Evolutionary conservation across 2,329 filamentous ascomycete species (phyloP).

Genomic region (Stylonectria norvegica): DNA sequence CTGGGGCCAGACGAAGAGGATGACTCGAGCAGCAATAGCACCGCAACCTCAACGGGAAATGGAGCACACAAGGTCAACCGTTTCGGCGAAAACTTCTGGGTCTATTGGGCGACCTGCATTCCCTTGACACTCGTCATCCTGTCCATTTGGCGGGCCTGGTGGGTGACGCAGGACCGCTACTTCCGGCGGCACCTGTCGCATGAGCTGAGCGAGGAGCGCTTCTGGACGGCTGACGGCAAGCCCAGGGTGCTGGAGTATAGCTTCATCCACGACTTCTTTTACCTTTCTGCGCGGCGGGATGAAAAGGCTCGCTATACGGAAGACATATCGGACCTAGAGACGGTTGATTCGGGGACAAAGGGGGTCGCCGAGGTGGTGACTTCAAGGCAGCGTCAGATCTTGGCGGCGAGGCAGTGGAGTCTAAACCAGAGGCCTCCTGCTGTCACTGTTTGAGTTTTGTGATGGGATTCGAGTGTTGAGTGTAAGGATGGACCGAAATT

Average conservation of each 20-base stretch:
- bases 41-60: too few species aligned
- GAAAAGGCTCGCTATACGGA: conserved; percentile 21
- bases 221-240: conserved; percentile 44
- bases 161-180: conserved; percentile 45
- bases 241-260: conserved; percentile 41
- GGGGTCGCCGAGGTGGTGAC: conserved; percentile 9
- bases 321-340: conserved; percentile 19
- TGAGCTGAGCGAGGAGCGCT: conserved; percentile 47
- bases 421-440: conserved; percentile 14
- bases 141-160: conserved; percentile 43
- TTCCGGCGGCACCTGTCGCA: conserved; percentile 43
- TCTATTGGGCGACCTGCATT: conserved; percentile 44
- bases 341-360: conserved; percentile 17
- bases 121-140: conserved; percentile 43
- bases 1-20: conserved; percentile 34
- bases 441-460: conserved; percentile 9
- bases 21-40: conserved; percentile 1
- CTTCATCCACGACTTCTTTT: conserved; percentile 44
- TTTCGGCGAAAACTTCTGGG: conserved; percentile 42
- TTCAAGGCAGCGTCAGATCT: conserved; percentile 21
- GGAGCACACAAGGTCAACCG: conserved; percentile 16
- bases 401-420: conserved; percentile 23
- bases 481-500: too few species aligned
- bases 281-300: conserved; percentile 35
- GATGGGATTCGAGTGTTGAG: too few species aligned